phyloP scores from a whole-genome alignment of 108 stramenopile species.

The Licmophora abbreviata region DNA sequence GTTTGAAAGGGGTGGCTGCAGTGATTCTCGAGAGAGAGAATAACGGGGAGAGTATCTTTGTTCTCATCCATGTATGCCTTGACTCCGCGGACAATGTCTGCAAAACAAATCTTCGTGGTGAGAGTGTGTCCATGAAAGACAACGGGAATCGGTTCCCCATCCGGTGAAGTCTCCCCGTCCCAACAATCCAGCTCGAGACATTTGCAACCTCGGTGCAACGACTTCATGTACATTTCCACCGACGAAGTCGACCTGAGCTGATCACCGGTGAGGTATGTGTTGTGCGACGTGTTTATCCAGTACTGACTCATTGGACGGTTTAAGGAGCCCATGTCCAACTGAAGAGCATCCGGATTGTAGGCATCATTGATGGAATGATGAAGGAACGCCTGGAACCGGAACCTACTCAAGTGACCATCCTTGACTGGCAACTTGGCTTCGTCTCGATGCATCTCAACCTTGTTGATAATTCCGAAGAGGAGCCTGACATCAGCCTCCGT shows the following conservation, averaged over 20 bases:
- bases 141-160: conserved; percentile 32
- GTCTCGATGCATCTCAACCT: conserved; percentile 27
- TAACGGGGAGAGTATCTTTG: conserved; percentile 77
- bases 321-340: conserved; percentile 30
- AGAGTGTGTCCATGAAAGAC: conserved; percentile 93
- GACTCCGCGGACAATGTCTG: conserved; percentile 61
- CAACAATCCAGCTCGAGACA: conserved; percentile 97
- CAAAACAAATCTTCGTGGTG: conserved; percentile 78
- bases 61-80: conserved; percentile 38
- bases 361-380: conserved; percentile 41
- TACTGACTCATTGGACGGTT: conserved; percentile 76
- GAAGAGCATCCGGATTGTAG: conserved; percentile 40
- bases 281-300: conserved; percentile 93
- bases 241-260: conserved; percentile 70
- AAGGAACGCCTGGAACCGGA: conserved; percentile 51
- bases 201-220: conserved; percentile 84
- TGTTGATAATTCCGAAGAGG: conserved; percentile 36
- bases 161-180: conserved; percentile 54
- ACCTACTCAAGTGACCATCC: conserved; percentile 19
- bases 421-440: conserved; percentile 18
- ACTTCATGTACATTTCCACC: conserved; percentile 68
- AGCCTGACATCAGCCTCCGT: conserved; percentile 39
- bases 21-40: conserved; percentile 95
- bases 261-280: conserved; percentile 94
- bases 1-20: conserved; percentile 78